A percentile compares a stretch with the other conserved stretches of the same genome.
Conservation (phyloP, 1,139 yeast species). For the Cylindricascospora bacillispora region DNA sequence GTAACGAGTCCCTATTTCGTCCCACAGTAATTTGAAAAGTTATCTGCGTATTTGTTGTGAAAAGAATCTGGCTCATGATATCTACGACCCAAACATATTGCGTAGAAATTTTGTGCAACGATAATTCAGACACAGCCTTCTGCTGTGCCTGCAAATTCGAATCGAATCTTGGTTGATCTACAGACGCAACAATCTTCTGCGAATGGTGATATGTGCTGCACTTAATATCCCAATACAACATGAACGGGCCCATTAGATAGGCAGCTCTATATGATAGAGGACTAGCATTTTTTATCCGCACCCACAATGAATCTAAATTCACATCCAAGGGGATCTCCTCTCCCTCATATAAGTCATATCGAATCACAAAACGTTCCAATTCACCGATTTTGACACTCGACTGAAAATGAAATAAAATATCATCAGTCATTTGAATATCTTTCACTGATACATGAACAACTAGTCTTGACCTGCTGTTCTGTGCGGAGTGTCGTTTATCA, state of each 20-base stretch:
- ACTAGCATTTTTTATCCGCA: constrained; percentile 64
- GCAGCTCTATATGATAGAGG: constrained; percentile 74
- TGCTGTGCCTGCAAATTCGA: constrained; percentile 64
- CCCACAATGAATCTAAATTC: constrained; percentile 33
- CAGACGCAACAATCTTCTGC: constrained; percentile 46
- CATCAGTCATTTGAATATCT: constrained; percentile 3
- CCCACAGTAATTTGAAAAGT: constrained; percentile 59
- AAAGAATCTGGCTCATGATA: constrained; percentile 67
- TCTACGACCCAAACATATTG: constrained; percentile 69
- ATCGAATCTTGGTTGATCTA: constrained; percentile 64
- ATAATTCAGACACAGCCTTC: constrained; percentile 40
- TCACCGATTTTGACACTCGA: constrained; percentile 42
- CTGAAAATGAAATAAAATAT: constrained; percentile 29
- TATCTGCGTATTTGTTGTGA: constrained; percentile 55
- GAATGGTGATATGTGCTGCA: constrained; percentile 50
- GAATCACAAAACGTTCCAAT: constrained; percentile 35
- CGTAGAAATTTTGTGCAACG: constrained; percentile 31
- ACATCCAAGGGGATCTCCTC: constrained; percentile 13
- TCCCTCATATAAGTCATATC: constrained; percentile 30
- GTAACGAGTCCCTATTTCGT: constrained; percentile 33
- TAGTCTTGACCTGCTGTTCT: too few species aligned
- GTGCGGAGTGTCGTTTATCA: too few species aligned
- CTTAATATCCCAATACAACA: constrained; percentile 68
- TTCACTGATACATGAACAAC: too few species aligned
- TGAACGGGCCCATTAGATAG: constrained; percentile 75